Evolutionary conservation across 2,329 filamentous ascomycete genomes (phyloP), one percentile per base, ranked within the genome.

Genomic region (Macroventuria anomochaeta): DNA sequence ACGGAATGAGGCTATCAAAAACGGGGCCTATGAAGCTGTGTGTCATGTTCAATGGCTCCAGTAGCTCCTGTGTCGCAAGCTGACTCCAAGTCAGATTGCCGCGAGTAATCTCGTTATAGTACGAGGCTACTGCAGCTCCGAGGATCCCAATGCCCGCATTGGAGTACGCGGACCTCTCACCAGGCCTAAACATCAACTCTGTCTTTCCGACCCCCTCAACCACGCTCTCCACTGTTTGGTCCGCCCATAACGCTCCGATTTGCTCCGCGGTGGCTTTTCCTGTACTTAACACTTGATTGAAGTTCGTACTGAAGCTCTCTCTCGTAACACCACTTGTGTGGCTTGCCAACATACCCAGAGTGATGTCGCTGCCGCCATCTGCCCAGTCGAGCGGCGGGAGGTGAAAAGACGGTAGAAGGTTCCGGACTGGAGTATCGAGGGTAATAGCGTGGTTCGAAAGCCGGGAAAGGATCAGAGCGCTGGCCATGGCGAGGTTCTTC

Each of bases 281-380:
- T 1, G 51, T 57, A 3, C 50, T 61, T 0, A 61, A 26, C 1
- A 72, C 50, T 58, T 70, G 62, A 31, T 72, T 67, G 52, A 71
- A 72, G 5, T 55, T 53, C 1, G 69, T 71, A 11, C 60, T 64
- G 36, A 67, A 72, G n/a, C 65, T 65, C 25, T 72, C 69, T 11
- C 69, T 36, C 7, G 68, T 56, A 7, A 71, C 39, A 1, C 69
- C 69, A 5, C 65, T 62, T 7, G 55, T 72, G 15, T 72, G 68
- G n/a, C 63, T 70, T 4, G 67, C 68, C n/a, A 71, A 56, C 68
- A 72, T 70, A 3, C 59, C 51, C 23, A 72, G 37, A 0, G 68
- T 70, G 25, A 72, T 71, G 8, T 70, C 68, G 21, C 63, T 68
- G 7, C 70, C 70, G 2, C 70, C 70, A 48, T 68, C 59, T 15